Evolutionary conservation across 345 rosid genomes (phyloP).

Genomic region (Eucalyptus viminalis): DNA sequence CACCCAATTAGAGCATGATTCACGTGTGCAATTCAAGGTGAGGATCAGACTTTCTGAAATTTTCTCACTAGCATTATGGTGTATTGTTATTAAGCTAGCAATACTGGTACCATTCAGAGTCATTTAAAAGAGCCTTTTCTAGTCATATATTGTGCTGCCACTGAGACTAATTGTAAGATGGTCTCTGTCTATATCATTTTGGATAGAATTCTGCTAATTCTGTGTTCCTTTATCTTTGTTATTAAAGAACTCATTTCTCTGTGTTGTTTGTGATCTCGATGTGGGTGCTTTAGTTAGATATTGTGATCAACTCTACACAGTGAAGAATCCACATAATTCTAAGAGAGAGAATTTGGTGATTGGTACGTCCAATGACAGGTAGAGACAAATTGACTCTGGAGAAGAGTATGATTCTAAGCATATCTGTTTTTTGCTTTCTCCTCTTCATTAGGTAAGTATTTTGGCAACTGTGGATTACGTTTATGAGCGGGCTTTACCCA

Average conservation of each 20-base stretch:
- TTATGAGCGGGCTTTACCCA: background rate
- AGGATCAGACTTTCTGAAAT: background rate
- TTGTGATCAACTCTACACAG: background rate
- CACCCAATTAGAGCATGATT: conserved; percentile 64
- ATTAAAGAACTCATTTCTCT: background rate
- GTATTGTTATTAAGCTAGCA: background rate
- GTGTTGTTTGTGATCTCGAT: background rate
- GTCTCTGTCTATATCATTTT: background rate
- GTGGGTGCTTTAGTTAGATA: background rate
- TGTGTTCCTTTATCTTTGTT: background rate
- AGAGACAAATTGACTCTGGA: background rate
- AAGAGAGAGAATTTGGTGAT: background rate
- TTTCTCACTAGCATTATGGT: background rate
- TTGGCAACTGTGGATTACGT: background rate
- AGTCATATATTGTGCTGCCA: background rate
- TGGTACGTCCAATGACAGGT: background rate
- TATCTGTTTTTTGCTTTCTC: background rate
- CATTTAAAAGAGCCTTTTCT: background rate
- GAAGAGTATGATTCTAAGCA: background rate
- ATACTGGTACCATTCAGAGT: background rate
- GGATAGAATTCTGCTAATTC: background rate
- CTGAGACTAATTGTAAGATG: background rate
- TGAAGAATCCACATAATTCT: background rate
- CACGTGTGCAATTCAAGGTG: conserved; percentile 85
- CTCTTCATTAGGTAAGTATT: background rate